These are phyloP conservation scores for Sporothrix phasma DNA, from an alignment of 2,329 filamentous ascomycete species.

Conservation along the genomic window DNA sequence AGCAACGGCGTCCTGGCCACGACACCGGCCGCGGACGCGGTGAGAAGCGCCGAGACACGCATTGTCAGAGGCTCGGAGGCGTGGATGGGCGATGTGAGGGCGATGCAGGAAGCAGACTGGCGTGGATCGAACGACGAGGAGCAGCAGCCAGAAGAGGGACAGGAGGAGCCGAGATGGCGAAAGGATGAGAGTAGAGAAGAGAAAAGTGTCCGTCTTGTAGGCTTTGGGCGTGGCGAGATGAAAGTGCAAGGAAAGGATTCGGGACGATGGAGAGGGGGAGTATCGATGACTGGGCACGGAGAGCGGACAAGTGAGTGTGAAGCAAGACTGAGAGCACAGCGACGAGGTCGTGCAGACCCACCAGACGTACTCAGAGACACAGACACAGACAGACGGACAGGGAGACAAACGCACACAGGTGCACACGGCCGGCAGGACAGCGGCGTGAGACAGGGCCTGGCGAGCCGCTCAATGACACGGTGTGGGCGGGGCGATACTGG, in stretches of 20 bases:
- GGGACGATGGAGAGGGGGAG: neutral
- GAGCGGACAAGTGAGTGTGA: neutral
- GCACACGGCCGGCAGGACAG: too few species aligned
- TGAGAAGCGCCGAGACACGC: conserved; percentile 14
- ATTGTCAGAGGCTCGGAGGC: neutral
- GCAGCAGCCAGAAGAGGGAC: neutral
- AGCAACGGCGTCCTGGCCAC: conserved; percentile 4
- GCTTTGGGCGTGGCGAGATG: neutral
- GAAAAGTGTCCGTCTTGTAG: neutral
- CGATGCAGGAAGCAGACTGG: too few species aligned
- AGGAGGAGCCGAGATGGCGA: neutral
- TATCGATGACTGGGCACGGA: neutral
- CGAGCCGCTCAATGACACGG: too few species aligned
- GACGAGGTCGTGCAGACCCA: neutral
- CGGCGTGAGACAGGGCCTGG: neutral
- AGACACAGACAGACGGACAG: too few species aligned
- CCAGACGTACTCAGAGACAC: neutral
- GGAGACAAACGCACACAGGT: too few species aligned
- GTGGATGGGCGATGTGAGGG: too few species aligned
- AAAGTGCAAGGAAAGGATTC: neutral
- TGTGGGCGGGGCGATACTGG: neutral
- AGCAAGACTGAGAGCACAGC: neutral
- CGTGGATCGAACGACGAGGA: too few species aligned
- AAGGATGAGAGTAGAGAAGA: neutral
- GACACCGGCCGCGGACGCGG: conserved; percentile 4